A percentile compares a stretch with the other conserved stretches of the same genome.
Conservation (phyloP, 768 basidiomycete species). For the Mycena rebaudengoi region DNA sequence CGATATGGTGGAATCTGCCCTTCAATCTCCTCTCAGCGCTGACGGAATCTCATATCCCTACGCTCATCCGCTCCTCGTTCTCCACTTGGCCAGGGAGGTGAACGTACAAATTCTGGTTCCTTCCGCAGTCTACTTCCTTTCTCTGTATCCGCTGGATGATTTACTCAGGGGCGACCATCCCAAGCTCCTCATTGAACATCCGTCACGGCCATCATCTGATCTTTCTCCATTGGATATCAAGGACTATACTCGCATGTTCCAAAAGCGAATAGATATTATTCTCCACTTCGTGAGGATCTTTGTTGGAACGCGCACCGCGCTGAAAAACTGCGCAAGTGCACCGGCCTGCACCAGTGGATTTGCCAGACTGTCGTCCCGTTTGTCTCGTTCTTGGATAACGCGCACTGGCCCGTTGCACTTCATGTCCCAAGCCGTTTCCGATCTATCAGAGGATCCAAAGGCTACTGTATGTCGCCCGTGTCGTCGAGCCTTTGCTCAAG, state of each 20-base stretch:
- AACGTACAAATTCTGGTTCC: conserved; percentile 57
- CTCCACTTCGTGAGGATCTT: conserved; percentile 57
- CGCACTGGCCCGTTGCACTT: conserved; percentile 64
- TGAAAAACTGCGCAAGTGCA: conserved; percentile 39
- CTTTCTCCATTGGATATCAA: conserved; percentile 52
- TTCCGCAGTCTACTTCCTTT: conserved; percentile 65
- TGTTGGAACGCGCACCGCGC: conserved; percentile 42
- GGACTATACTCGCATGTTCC: conserved; percentile 65
- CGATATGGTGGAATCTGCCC: conserved; percentile 59
- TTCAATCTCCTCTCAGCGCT: conserved; percentile 49
- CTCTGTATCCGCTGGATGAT: conserved; percentile 60
- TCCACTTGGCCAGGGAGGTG: conserved; percentile 62
- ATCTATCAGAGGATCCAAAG: conserved; percentile 44
- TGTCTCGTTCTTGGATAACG: conserved; percentile 57
- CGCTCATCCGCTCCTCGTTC: conserved; percentile 65
- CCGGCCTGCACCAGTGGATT: conserved; percentile 52
- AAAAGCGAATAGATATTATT: conserved; percentile 57
- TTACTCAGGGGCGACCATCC: conserved; percentile 60
- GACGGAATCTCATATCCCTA: conserved; percentile 62
- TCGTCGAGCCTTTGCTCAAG: conserved; percentile 49
- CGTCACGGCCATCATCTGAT: conserved; percentile 56
- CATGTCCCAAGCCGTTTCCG: conserved; percentile 56
- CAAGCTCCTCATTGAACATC: conserved; percentile 57
- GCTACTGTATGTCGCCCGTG: conserved; percentile 52
- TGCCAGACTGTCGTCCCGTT: conserved; percentile 48